Percentiles rank a stretch among this genome's conserved stretches.
phyloP scores from a whole-genome alignment of 108 stramenopile species.

The Epipyxis sp. region DNA sequence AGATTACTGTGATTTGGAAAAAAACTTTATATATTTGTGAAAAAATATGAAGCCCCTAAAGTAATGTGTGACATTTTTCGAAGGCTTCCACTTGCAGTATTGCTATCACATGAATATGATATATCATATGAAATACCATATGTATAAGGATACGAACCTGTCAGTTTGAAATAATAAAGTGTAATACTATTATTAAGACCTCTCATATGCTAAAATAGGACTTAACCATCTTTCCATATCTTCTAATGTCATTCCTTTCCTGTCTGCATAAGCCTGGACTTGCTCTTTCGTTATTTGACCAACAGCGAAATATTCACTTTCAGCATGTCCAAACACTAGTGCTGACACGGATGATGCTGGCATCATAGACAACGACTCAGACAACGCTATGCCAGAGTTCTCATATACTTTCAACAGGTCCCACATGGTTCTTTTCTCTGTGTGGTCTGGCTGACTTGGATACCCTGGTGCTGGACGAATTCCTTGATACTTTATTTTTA shows the following conservation, averaged over 20 bases:
- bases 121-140: no score
- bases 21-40: no score
- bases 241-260: constrained; percentile 81
- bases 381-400: constrained; percentile 81
- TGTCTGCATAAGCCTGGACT: constrained; percentile 76
- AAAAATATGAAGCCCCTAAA: no score
- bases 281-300: constrained; percentile 98
- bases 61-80: no score
- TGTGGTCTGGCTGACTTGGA: constrained; percentile 99
- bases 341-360: constrained; percentile 85
- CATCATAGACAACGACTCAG: constrained; percentile 93
- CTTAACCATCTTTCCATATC: constrained; percentile 87
- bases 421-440: constrained; percentile 98
- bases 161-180: background rate
- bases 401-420: constrained; percentile 83
- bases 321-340: constrained; percentile 87
- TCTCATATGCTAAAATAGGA: constrained; percentile 96
- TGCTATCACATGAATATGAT: no score
- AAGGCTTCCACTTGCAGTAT: no score
- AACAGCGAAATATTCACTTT: constrained; percentile 95
- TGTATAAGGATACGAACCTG: background rate
- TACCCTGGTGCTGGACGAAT: constrained; percentile 99
- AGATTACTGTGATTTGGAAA: no score
- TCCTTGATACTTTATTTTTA: constrained; percentile 98
- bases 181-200: constrained; percentile 38